Evolutionary conservation across 345 rosid genomes (phyloP).

Genomic region (Gossypioides kirkii): DNA sequence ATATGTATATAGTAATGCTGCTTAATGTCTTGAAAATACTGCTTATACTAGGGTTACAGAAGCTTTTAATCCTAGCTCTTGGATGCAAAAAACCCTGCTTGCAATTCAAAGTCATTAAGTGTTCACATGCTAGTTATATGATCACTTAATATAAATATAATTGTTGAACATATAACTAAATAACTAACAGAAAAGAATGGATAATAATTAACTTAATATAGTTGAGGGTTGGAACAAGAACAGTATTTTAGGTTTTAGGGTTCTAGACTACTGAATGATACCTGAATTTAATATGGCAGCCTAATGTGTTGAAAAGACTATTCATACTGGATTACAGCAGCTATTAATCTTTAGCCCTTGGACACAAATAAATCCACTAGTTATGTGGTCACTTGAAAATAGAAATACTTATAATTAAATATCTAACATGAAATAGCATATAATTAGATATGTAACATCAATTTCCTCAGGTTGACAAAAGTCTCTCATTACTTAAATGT

Average conservation of each 20-base stretch:
- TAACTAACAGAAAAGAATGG: not conserved
- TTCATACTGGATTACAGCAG: too few species aligned
- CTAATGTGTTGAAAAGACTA: too few species aligned
- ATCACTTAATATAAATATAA: not conserved
- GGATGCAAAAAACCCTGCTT: not conserved
- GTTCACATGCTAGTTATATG: not conserved
- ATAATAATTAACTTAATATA: not conserved
- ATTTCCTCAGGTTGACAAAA: not conserved
- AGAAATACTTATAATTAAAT: too few species aligned
- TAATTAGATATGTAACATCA: not conserved
- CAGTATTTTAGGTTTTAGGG: not conserved
- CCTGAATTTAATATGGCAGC: too few species aligned
- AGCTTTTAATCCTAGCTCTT: not conserved
- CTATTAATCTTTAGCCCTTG: too few species aligned
- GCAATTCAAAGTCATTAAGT: not conserved
- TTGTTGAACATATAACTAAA: not conserved
- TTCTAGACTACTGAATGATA: too few species aligned
- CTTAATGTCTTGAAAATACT: not conserved
- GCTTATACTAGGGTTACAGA: not conserved
- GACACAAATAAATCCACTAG: too few species aligned
- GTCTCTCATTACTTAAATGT: not conserved
- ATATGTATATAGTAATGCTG: not conserved
- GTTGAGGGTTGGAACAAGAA: not conserved
- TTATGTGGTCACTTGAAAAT: too few species aligned
- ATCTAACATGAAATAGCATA: too few species aligned